These are phyloP conservation scores for Chamaenerion angustifolium DNA, from an alignment of 345 rosid species.

Conservation along the genomic window DNA sequence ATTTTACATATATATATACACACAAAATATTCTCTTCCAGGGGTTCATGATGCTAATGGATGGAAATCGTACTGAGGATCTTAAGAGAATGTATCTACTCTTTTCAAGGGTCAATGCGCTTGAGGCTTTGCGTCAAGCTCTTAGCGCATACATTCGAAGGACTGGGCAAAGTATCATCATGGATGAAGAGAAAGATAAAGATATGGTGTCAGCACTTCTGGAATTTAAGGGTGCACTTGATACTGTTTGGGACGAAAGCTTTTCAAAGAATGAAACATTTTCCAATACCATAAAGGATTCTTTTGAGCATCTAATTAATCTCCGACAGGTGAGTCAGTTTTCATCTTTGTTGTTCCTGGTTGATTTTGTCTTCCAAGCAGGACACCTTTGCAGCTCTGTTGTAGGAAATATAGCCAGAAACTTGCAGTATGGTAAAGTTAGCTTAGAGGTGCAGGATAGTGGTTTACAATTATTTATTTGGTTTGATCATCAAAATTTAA, in stretches of 20 bases:
- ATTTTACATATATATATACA: no score
- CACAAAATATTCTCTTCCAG: conserved; percentile 15
- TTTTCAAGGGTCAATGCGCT: conserved; percentile 77
- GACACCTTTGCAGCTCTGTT: no score
- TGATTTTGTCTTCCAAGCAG: conserved; percentile 1
- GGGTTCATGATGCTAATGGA: conserved; percentile 86
- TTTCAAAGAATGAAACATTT: conserved; percentile 76
- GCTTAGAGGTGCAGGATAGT: no score
- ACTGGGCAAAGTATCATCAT: conserved; percentile 71
- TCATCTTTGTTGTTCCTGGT: conserved; percentile 1
- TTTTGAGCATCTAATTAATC: conserved; percentile 87
- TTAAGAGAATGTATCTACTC: conserved; percentile 64
- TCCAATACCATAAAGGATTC: conserved; percentile 86
- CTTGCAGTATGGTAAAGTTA: no score
- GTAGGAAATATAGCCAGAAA: no score
- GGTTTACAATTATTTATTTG: no score
- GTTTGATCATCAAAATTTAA: no score
- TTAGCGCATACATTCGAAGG: conserved; percentile 66
- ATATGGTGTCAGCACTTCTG: conserved; percentile 75
- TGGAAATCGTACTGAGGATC: conserved; percentile 86
- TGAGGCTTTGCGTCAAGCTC: conserved; percentile 73
- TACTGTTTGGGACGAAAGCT: conserved; percentile 85
- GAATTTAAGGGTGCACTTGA: conserved; percentile 93
- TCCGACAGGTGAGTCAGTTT: conserved; percentile 64
- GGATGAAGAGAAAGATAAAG: conserved; percentile 99